Base-by-base conservation (phyloP, 2,329 filamentous ascomycete genomes). In the Fusarium verticillioides region DNA sequence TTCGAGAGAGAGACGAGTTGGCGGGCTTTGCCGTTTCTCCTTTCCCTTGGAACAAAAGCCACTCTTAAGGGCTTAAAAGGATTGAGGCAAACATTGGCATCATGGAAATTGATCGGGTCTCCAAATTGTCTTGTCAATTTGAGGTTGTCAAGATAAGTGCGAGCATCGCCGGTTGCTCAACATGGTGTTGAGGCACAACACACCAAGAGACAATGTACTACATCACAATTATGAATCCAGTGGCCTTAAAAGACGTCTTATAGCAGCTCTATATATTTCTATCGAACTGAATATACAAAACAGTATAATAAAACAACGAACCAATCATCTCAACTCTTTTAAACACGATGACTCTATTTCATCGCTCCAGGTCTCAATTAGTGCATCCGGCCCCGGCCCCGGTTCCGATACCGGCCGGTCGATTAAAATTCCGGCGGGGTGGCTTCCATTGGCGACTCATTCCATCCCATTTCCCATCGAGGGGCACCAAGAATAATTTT, bases 391-490 rank as follows among this genome's bases (percentile, higher is more conserved):
- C 34, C 34, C 34, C 34, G 34, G 34, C 34, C 5, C 44, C 23
- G 34, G 23, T n/a, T 56, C 70, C 70, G 70, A 74, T 69, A 34
- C 58, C 71, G 71, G 67, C 64, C 71, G 71, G 71, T 46, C 59
- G 18, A 74, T 74, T 36, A 19, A 69, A 74, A 66, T 69, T 74
- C 71, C 71, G 71, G 71, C 68, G 71, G 71, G 71, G 71, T 72
- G 71, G 52, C 57, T 40, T 16, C 58, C 2, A 36, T 43, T 62
- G 52, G 42, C 63, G 63, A 72, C 59, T 69, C 49, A 56, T 69
- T 75, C 30, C 32, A 36, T 37, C 32, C 40, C 39, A 54, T 53
- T 67, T 18, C 36, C 36, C 62, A n/a, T 50, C 59, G 71, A 75
- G 68, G 63, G 71, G 68, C 60, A 63, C 32, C 63, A 47, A 74